These are phyloP conservation scores for Hypoxylon sp. DNA, from an alignment of 2,329 filamentous ascomycete species.

Conservation along the genomic window DNA sequence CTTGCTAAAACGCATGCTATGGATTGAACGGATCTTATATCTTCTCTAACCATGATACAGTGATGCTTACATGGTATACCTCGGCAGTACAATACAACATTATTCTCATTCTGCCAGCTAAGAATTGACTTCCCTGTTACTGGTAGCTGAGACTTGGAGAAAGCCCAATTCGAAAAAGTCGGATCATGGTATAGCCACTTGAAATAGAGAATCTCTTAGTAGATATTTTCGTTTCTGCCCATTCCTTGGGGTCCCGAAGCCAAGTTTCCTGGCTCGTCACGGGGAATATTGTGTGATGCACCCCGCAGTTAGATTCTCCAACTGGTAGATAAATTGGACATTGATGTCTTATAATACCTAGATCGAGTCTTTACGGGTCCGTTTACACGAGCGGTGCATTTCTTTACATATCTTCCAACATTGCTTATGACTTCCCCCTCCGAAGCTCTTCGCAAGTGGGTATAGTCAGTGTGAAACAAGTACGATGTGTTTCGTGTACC, in stretches of 20 bases:
- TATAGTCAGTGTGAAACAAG: constrained; percentile 6
- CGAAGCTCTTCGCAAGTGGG: not conserved
- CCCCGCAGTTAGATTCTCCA: constrained; percentile 21
- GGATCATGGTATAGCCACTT: not conserved
- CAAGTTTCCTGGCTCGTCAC: constrained; percentile 4
- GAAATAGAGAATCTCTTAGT: not conserved
- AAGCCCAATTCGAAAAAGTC: not conserved
- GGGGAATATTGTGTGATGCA: constrained; percentile 1
- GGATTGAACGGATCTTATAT: not conserved
- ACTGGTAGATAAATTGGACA: constrained; percentile 5
- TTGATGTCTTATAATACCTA: not conserved
- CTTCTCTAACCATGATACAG: not conserved
- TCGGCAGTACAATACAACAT: not conserved
- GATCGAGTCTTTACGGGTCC: not conserved
- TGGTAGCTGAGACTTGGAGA: not conserved
- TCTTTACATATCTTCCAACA: not conserved
- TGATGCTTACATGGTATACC: not conserved
- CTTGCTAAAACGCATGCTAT: not conserved
- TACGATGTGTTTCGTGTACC: constrained; percentile 10
- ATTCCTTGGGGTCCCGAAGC: not conserved
- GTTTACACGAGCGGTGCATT: constrained; percentile 2
- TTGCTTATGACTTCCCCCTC: not conserved
- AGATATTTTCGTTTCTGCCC: constrained; percentile 1
- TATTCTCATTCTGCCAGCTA: not conserved
- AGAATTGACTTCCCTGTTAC: not conserved